phyloP scores from a whole-genome alignment of 768 basidiomycete genomes.

The Hygrocybe coccinea region DNA sequence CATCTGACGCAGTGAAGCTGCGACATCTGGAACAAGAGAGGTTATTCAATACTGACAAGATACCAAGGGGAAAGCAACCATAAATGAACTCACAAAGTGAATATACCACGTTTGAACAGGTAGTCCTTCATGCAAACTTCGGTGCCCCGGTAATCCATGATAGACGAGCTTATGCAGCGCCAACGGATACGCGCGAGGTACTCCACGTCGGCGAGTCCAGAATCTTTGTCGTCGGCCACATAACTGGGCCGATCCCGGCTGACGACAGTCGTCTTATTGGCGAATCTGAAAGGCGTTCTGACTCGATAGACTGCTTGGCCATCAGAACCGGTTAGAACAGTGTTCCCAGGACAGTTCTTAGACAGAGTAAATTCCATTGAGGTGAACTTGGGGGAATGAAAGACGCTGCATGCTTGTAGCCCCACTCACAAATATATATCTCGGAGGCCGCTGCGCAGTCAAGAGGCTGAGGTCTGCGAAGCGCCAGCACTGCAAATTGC shows the following conservation, averaged over 20 bases:
- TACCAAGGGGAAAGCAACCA: no score
- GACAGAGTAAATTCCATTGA: conserved; percentile 24
- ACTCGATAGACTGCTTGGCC: conserved; percentile 24
- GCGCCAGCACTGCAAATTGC: no score
- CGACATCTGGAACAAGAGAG: conserved; percentile 18
- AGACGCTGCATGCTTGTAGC: no score
- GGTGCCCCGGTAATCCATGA: background rate
- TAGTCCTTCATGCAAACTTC: background rate
- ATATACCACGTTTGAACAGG: background rate
- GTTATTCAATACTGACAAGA: no score
- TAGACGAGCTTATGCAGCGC: background rate
- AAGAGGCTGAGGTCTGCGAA: no score
- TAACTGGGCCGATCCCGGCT: no score
- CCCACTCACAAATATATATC: no score
- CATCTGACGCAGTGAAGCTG: conserved; percentile 21
- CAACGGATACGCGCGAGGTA: background rate
- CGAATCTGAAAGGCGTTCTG: conserved; percentile 15
- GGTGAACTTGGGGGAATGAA: background rate
- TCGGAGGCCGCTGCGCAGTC: no score
- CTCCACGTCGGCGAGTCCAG: background rate
- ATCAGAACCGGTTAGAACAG: conserved; percentile 18
- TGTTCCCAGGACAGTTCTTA: conserved; percentile 17
- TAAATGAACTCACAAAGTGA: background rate
- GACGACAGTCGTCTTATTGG: background rate
- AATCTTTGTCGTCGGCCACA: no score